Conservation (phyloP, 352 stramenopile genomes). For the Phytopythium aichiense region DNA sequence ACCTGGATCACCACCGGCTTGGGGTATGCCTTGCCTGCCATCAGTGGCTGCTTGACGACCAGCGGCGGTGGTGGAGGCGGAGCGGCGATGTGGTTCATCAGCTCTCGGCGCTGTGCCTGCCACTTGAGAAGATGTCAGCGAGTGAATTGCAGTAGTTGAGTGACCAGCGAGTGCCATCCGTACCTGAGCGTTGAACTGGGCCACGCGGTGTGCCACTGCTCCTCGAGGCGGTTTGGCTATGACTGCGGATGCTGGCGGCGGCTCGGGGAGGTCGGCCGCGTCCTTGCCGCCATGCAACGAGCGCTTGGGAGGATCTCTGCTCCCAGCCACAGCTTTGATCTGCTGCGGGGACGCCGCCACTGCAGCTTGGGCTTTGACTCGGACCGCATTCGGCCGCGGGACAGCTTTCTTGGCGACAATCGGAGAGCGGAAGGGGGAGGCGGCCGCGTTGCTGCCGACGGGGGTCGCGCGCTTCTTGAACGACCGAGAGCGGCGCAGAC, state of each 20-base stretch:
- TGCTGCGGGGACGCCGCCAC: not conserved
- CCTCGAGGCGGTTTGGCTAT: not conserved
- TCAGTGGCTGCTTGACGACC: slow-evolving; percentile 4
- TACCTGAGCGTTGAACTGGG: slow-evolving; percentile 60
- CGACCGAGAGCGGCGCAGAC: slow-evolving; percentile 6
- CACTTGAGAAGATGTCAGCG: slow-evolving; percentile 18
- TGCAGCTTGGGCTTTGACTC: not conserved
- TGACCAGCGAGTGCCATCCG: not conserved
- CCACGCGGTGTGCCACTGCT: slow-evolving; percentile 28
- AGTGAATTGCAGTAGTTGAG: not conserved
- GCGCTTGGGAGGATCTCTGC: not conserved
- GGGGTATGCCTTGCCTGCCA: slow-evolving; percentile 5
- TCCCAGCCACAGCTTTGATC: not conserved
- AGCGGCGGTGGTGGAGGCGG: slow-evolving; percentile 15
- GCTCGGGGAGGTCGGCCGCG: not conserved
- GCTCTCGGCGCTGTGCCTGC: slow-evolving; percentile 36
- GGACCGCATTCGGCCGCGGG: too few species aligned
- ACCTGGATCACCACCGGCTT: slow-evolving; percentile 6
- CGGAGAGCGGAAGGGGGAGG: not conserved
- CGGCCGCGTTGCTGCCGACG: not conserved
- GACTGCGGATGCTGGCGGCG: not conserved
- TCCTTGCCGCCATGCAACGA: not conserved
- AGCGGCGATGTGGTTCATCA: slow-evolving; percentile 18
- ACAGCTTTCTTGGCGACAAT: not conserved
- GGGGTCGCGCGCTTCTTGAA: slow-evolving; percentile 11